These are phyloP conservation scores for Candida xyloterini DNA, from an alignment of 805 yeast species.

Conservation along the genomic window DNA sequence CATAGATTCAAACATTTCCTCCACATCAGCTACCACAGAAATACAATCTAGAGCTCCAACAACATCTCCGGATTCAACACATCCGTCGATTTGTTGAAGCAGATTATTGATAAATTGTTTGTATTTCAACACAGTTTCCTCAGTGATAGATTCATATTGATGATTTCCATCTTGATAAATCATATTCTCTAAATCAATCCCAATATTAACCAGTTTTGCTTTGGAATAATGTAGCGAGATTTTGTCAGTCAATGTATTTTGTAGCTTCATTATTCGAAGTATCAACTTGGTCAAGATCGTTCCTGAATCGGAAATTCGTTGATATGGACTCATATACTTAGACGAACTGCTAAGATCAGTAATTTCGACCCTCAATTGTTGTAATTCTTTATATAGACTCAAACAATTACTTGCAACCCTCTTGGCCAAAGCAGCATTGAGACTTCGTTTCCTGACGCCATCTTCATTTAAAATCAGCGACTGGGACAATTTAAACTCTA, in stretches of 20 bases:
- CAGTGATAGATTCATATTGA: constrained; percentile 31
- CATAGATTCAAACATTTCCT: constrained; percentile 66
- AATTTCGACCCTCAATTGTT: constrained; percentile 42
- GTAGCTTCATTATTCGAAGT: constrained; percentile 45
- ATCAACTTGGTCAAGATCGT: constrained; percentile 45
- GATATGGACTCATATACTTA: constrained; percentile 40
- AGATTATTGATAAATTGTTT: constrained; percentile 57
- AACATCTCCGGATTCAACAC: constrained; percentile 51
- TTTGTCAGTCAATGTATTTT: constrained; percentile 48
- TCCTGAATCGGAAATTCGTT: constrained; percentile 52
- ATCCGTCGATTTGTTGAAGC: constrained; percentile 53
- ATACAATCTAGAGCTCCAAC: constrained; percentile 64
- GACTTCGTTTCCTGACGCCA: constrained; percentile 34
- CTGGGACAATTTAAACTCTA: constrained; percentile 44
- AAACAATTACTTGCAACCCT: constrained; percentile 51
- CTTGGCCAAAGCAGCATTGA: constrained; percentile 52
- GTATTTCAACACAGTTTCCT: constrained; percentile 47
- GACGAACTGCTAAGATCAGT: constrained; percentile 45
- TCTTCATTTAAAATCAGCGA: constrained; percentile 19
- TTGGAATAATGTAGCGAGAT: constrained; percentile 60
- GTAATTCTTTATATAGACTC: constrained; percentile 42
- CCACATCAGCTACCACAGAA: constrained; percentile 65
- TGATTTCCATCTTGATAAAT: constrained; percentile 26
- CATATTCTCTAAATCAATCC: constrained; percentile 52
- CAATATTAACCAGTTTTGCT: constrained; percentile 62